Evolutionary conservation across 257 asterid genomes (phyloP), one percentile per base, ranked within the genome.

Genomic region (Ajuga chamaepitys): DNA sequence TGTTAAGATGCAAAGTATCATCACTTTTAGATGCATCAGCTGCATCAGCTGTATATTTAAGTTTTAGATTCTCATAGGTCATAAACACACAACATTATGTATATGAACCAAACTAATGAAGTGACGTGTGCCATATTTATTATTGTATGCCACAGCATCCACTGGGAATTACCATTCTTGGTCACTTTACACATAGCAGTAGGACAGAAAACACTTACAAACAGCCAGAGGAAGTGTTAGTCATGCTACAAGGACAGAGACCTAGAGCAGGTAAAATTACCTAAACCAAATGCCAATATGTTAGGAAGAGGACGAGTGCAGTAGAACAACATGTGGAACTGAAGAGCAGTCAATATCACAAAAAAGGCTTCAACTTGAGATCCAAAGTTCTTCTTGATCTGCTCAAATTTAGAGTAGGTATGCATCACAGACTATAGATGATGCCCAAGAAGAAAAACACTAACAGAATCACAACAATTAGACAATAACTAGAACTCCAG

Each of bases 291-390:
- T 16, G 99, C 99, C 71, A 89, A 78, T 73, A 87, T 70, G 58
- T 93, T 93, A 58, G 99, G 99, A 79, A 93, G 99, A 32, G 99
- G 95, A 22, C 99, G 95, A 0, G 99, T 77, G 86, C 96, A 86
- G 77, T 93, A 93, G 84, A 93, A 93, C 82, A 93, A 76, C 79
- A 81, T 60, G 85, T 93, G 99, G 75, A 93, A 93, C 80, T 93
- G 97, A 73, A 83, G 63, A 0, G 85, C 85, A n/a, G 94, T 87
- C 77, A 93, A 78, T 69, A 84, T 72, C 47, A 86, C 84, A 74
- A 87, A 93, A 75, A 93, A 93, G 0, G 89, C 94, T 86, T 93
- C 99, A 61, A 89, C 99, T 66, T 84, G 97, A 71, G 84, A 70
- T 28, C 97, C 99, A 74, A 89, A 93, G 41, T 77, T 87, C 78